Percentiles rank a stretch among this genome's conserved stretches.
Evolutionary conservation across 768 basidiomycete genomes (phyloP).

Genomic region (Lepiota subincarnata): DNA sequence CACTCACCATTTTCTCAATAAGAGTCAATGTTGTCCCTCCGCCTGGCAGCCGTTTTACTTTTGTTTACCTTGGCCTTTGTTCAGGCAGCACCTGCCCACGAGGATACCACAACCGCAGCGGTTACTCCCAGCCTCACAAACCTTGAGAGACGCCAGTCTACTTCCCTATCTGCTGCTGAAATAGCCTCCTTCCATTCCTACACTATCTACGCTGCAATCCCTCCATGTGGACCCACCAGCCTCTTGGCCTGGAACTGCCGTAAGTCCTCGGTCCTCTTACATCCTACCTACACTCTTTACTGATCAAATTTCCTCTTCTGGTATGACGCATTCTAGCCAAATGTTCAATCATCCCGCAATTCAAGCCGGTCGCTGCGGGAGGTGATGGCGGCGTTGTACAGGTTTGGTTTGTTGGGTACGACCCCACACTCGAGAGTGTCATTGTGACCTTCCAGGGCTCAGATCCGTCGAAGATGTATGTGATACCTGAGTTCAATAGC

Average conservation of each 20-base stretch:
- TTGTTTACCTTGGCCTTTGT: neutral
- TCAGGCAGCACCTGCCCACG: neutral
- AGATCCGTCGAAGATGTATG: slow-evolving; percentile 30
- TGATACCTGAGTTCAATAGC: neutral
- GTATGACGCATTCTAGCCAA: slow-evolving; percentile 16
- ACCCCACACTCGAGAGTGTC: slow-evolving; percentile 31
- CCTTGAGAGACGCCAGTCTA: neutral
- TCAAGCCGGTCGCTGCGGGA: slow-evolving; percentile 45
- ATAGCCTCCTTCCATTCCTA: slow-evolving; percentile 43
- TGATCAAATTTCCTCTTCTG: neutral
- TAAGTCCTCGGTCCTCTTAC: neutral
- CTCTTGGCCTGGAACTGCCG: slow-evolving; percentile 54
- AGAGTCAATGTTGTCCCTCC: neutral
- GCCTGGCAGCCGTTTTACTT: neutral
- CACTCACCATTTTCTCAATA: too few species aligned
- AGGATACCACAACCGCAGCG: neutral
- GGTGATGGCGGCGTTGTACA: slow-evolving; percentile 41
- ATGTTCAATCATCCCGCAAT: slow-evolving; percentile 42
- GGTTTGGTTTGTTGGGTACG: slow-evolving; percentile 45
- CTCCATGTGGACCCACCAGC: slow-evolving; percentile 39
- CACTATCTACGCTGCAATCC: slow-evolving; percentile 47
- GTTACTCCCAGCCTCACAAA: neutral
- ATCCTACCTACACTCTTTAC: too few species aligned
- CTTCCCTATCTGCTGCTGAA: slow-evolving; percentile 24
- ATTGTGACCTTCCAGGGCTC: slow-evolving; percentile 34